Base-by-base conservation (phyloP, 2,329 filamentous ascomycete genomes). In the Hyphodiscus sp. region DNA sequence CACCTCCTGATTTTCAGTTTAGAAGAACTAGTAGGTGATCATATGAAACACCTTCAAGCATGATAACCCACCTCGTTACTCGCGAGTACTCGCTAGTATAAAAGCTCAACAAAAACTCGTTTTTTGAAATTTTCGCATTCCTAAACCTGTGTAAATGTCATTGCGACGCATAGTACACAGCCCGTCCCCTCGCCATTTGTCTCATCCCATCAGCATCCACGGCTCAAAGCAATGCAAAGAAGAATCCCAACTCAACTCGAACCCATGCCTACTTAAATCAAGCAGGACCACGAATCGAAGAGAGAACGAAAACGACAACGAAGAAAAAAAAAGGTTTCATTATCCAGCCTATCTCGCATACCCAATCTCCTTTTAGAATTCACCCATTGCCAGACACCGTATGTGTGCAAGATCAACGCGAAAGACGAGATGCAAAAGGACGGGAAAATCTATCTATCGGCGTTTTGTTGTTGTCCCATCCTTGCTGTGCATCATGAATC, bases 401-500 rank as follows among this genome's bases (percentile, higher is more conserved):
- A 38, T 38, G 16, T 38, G 33, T 38, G 33, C 33, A 38, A n/a
- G 33, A 15, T 38, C 33, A 38, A 38, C 33, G 16, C 33, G 16
- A 13, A 38, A 38, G n/a, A 38, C 11, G 5, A 49, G 47, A 23
- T 26, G 23, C 45, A 19, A 38, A 16, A 33, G 26, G 33, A 33
- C 49, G 51, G 43, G 20, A 9, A 41, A 38, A 51, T 47, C 26
- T 38, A 18, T 33, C 47, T 45, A 47, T 52, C 29, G 41, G 43
- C 42, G 50, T 41, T n/a, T 26, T 45, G 16, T 29, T 20, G 20
- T 20, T 44, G 49, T 54, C 53, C 55, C 45, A 49, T 54, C 51
- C 38, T 38, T 38, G 33, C 33, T 38, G 33, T 38, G 33, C 33
- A 38, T 38, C 33, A 38, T 38, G 33, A 38, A 38, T 38, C 33